Percentiles rank a stretch among this genome's conserved stretches.
phyloP scores from a whole-genome alignment of 1,284 basidiomycete species.

The Singerocomus inundabilis region DNA sequence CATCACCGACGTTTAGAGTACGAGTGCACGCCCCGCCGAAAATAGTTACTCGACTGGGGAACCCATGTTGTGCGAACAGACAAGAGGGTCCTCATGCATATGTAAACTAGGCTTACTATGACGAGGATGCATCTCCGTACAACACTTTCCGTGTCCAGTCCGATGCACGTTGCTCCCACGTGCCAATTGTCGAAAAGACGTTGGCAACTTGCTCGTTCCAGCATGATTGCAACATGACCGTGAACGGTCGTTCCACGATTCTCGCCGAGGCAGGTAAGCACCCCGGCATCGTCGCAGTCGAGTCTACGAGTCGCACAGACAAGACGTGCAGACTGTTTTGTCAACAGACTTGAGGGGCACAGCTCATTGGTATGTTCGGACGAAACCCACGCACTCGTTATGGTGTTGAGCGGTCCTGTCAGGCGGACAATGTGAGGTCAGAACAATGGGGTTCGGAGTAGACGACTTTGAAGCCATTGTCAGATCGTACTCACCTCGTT shows the following conservation, averaged over 20 bases:
- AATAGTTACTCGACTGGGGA: background rate
- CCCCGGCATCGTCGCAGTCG: conserved; percentile 42
- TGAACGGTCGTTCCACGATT: conserved; percentile 43
- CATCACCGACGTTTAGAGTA: background rate
- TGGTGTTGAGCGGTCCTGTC: conserved; percentile 50
- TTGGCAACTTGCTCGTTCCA: conserved; percentile 54
- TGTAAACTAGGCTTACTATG: background rate
- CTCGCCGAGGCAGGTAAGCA: conserved; percentile 51
- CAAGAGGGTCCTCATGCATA: background rate
- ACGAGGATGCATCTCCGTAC: conserved; percentile 35
- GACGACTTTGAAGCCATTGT: too few relatives aligned
- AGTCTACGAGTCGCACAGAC: conserved; percentile 46
- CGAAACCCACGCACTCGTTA: conserved; percentile 48
- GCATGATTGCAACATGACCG: conserved; percentile 41
- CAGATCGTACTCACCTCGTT: conserved; percentile 42
- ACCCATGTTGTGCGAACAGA: background rate
- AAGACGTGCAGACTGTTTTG: conserved; percentile 44
- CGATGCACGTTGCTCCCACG: conserved; percentile 42
- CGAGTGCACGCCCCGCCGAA: background rate
- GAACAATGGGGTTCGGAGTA: background rate
- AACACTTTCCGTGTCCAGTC: conserved; percentile 44
- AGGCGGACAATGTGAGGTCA: background rate
- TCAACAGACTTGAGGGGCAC: background rate
- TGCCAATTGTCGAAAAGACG: conserved; percentile 40
- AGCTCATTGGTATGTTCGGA: background rate